A percentile compares a stretch with the other conserved stretches of the same genome.
phyloP scores from a whole-genome alignment of 768 basidiomycete species.

The Termitomyces sp. region DNA sequence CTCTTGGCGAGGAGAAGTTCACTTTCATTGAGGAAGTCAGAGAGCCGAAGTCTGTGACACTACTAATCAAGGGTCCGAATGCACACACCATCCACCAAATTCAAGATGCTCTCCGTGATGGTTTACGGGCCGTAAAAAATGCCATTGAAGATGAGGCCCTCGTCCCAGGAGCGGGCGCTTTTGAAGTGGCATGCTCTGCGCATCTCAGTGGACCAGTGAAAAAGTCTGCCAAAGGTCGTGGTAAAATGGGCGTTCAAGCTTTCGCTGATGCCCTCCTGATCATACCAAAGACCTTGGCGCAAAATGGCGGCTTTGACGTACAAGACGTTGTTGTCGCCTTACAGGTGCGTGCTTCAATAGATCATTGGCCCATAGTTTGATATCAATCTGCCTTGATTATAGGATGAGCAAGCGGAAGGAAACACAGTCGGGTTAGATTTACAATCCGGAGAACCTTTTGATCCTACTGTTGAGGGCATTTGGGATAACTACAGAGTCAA shows the following conservation, averaged over 20 bases:
- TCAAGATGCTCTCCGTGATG: slow-evolving; percentile 97
- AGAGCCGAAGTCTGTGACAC: slow-evolving; percentile 90
- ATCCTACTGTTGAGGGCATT: slow-evolving; percentile 92
- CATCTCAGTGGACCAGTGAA: slow-evolving; percentile 78
- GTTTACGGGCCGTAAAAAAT: slow-evolving; percentile 94
- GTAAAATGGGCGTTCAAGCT: slow-evolving; percentile 96
- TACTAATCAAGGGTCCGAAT: slow-evolving; percentile 98
- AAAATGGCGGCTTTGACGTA: slow-evolving; percentile 96
- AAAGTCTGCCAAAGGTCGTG: slow-evolving; percentile 85
- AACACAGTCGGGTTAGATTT: slow-evolving; percentile 89
- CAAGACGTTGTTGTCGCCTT: slow-evolving; percentile 91
- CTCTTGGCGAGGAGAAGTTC: slow-evolving; percentile 97
- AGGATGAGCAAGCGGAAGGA: slow-evolving; percentile 96
- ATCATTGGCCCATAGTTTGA: not conserved
- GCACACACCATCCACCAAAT: slow-evolving; percentile 94
- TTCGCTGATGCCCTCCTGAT: slow-evolving; percentile 92
- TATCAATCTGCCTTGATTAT: not conserved
- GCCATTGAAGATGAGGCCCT: slow-evolving; percentile 86
- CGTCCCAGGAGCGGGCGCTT: slow-evolving; percentile 96
- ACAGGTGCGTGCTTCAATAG: slow-evolving; percentile 47
- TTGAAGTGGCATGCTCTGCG: slow-evolving; percentile 88
- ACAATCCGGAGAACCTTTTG: slow-evolving; percentile 91
- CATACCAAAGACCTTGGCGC: slow-evolving; percentile 94
- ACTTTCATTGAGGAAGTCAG: slow-evolving; percentile 98
- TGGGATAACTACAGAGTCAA: slow-evolving; percentile 99